Evolutionary conservation across 768 basidiomycete species (phyloP).

Genomic region (Crepidotus variabilis): DNA sequence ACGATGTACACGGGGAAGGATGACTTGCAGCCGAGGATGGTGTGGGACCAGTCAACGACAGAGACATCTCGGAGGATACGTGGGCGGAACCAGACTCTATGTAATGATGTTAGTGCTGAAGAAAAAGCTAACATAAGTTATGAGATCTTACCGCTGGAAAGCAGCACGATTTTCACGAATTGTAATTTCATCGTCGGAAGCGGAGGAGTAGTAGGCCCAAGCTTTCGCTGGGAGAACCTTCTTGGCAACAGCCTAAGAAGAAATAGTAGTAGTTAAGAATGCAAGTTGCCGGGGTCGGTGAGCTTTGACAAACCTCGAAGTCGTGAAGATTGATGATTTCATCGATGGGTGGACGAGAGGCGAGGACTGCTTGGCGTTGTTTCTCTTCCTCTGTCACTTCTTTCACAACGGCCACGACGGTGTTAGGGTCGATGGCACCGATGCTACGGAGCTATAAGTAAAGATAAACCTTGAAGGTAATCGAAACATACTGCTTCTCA

Average conservation of each 20-base stretch:
- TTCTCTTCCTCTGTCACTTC: conserved; percentile 70
- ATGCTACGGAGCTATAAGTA: conserved; percentile 34
- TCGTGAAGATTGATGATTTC: conserved; percentile 91
- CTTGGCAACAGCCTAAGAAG: conserved; percentile 70
- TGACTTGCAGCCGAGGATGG: conserved; percentile 62
- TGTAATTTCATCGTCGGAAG: conserved; percentile 93
- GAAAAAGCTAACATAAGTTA: neutral
- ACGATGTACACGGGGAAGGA: conserved; percentile 46
- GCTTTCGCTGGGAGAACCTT: conserved; percentile 80
- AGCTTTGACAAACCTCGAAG: conserved; percentile 18
- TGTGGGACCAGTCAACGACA: conserved; percentile 79
- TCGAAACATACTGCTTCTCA: conserved; percentile 69
- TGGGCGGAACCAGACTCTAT: conserved; percentile 89
- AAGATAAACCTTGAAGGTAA: neutral
- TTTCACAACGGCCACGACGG: conserved; percentile 59
- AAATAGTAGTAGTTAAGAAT: neutral
- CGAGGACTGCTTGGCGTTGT: conserved; percentile 56
- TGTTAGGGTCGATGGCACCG: conserved; percentile 68
- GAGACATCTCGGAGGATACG: conserved; percentile 82
- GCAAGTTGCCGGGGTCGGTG: neutral
- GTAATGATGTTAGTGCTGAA: neutral
- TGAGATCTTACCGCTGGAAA: conserved; percentile 66
- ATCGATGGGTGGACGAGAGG: conserved; percentile 64
- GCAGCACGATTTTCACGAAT: conserved; percentile 86
- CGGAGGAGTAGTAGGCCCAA: conserved; percentile 98